Conservation (phyloP, 345 rosid species). For the Populus tremula region DNA sequence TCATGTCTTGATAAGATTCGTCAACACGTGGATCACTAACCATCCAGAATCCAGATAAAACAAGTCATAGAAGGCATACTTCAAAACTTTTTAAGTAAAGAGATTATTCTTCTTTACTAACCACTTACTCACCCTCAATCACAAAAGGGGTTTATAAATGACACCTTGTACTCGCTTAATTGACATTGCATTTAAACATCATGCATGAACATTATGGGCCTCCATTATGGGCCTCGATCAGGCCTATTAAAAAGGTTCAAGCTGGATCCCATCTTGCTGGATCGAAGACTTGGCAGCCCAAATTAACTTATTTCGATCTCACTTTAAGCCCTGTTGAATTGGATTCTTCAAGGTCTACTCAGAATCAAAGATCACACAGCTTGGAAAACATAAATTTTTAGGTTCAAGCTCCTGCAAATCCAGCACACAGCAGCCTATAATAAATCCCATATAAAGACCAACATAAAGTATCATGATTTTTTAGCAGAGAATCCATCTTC, state of each 20-base stretch:
- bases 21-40: too few relatives aligned
- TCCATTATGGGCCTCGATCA: background rate
- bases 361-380: background rate
- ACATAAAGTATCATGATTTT: background rate
- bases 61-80: too few relatives aligned
- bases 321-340: background rate
- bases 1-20: too few relatives aligned
- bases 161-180: background rate
- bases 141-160: too few relatives aligned
- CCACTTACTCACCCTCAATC: too few relatives aligned
- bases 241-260: too few relatives aligned
- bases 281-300: background rate
- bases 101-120: too few relatives aligned
- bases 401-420: too few relatives aligned
- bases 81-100: too few relatives aligned
- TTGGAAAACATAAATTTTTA: background rate
- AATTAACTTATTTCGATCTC: background rate
- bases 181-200: background rate
- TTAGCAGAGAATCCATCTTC: background rate
- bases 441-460: background rate
- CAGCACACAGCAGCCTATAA: too few relatives aligned
- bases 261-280: background rate
- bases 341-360: background rate
- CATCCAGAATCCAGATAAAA: too few relatives aligned
- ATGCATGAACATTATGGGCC: background rate